Evolutionary conservation across 345 rosid genomes (phyloP).

Genomic region (Linum lewisii): DNA sequence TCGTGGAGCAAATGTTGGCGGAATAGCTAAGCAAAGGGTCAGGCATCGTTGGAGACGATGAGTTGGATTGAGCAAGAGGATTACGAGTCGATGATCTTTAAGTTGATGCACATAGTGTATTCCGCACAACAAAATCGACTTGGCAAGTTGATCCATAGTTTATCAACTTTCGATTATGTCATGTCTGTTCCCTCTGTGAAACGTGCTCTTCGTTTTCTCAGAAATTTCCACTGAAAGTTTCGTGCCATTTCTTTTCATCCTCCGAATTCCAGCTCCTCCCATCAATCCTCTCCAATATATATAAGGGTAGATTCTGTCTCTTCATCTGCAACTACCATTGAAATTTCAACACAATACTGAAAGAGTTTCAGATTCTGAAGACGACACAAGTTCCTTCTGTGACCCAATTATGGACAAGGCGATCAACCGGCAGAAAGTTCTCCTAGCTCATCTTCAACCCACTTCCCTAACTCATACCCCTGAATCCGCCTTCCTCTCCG

Average conservation of each 20-base stretch:
- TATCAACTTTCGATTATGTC: too few relatives aligned
- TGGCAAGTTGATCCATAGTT: too few relatives aligned
- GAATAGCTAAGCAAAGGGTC: too few relatives aligned
- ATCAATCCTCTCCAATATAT: not conserved
- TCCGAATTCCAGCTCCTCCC: not conserved
- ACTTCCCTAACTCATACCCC: conserved; percentile 38
- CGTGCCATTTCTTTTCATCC: not conserved
- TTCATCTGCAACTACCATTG: not conserved
- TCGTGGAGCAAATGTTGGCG: too few relatives aligned
- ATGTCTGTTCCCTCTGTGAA: not conserved
- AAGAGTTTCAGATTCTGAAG: not conserved
- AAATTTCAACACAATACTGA: not conserved
- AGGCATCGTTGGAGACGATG: too few relatives aligned
- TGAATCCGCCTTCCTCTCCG: conserved; percentile 50
- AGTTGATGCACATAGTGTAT: too few relatives aligned
- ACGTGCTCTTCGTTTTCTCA: not conserved
- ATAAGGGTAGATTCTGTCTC: not conserved
- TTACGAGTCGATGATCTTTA: too few relatives aligned
- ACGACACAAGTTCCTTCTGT: not conserved
- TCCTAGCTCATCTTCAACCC: conserved; percentile 87
- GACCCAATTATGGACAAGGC: conserved; percentile 61
- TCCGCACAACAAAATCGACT: too few relatives aligned
- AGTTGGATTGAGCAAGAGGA: too few relatives aligned
- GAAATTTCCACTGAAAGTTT: not conserved
- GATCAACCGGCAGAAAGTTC: conserved; percentile 68